Evolutionary conservation across 805 yeast species (phyloP).

Genomic region (Tetrapisispora taiwanensis): DNA sequence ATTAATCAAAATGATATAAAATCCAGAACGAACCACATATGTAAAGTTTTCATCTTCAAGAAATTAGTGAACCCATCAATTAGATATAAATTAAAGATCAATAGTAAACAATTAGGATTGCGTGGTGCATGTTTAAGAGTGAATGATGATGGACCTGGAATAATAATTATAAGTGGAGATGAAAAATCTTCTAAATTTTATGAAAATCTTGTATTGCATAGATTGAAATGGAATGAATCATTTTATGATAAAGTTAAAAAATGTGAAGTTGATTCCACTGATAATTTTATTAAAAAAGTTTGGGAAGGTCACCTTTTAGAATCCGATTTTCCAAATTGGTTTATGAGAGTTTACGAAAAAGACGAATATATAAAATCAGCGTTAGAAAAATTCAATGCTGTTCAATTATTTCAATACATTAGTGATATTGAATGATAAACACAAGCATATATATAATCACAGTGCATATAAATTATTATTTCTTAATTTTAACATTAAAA

Average conservation of each 20-base stretch:
- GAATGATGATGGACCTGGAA: slow-evolving; percentile 34
- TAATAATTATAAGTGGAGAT: slow-evolving; percentile 72
- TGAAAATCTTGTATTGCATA: slow-evolving; percentile 44
- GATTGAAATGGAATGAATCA: slow-evolving; percentile 63
- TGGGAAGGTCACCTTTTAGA: slow-evolving; percentile 65
- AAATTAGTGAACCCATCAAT: slow-evolving; percentile 55
- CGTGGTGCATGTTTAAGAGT: slow-evolving; percentile 51
- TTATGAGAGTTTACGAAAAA: slow-evolving; percentile 42
- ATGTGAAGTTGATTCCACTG: slow-evolving; percentile 30
- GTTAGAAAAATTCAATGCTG: slow-evolving; percentile 43
- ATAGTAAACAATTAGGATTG: slow-evolving; percentile 63
- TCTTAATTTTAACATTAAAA: too few relatives aligned
- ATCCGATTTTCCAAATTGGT: slow-evolving; percentile 58
- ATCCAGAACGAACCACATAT: slow-evolving; percentile 2
- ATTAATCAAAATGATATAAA: neutral
- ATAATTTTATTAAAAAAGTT: slow-evolving; percentile 39
- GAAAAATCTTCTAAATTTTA: slow-evolving; percentile 50
- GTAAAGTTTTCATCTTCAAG: slow-evolving; percentile 48
- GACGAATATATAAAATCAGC: slow-evolving; percentile 43
- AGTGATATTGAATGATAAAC: neutral
- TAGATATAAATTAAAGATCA: slow-evolving; percentile 62
- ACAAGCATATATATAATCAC: too few relatives aligned
- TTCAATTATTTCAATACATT: slow-evolving; percentile 23
- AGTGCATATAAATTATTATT: too few relatives aligned
- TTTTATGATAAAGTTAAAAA: slow-evolving; percentile 25